phyloP scores from a whole-genome alignment of 2,329 filamentous ascomycete genomes.

The Exophiala sideris region DNA sequence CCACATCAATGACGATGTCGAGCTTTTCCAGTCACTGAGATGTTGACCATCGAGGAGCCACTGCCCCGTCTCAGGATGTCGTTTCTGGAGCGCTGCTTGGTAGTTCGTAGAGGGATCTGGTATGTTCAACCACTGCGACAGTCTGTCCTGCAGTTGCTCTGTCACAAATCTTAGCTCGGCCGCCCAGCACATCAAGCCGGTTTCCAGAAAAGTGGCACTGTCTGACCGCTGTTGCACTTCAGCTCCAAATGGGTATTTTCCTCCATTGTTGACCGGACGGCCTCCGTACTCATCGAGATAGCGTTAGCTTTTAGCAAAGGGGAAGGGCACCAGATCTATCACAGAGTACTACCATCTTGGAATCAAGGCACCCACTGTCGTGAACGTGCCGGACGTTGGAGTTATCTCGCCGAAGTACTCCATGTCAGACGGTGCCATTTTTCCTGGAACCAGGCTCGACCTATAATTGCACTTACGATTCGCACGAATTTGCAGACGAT shows the following conservation, averaged over 20 bases:
- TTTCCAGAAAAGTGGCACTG: too few species aligned
- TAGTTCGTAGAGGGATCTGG: conserved; percentile 19
- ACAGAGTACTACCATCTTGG: too few species aligned
- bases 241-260: too few species aligned
- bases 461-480: conserved; percentile 1
- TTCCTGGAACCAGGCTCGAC: neutral
- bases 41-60: conserved; percentile 12
- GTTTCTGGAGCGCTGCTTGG: conserved; percentile 10
- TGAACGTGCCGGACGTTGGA: too few species aligned
- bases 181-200: too few species aligned
- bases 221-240: too few species aligned
- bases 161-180: conserved; percentile 1
- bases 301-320: too few species aligned
- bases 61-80: conserved; percentile 9
- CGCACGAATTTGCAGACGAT: conserved; percentile 1
- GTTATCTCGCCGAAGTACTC: too few species aligned
- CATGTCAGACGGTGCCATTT: neutral
- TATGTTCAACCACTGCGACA: conserved; percentile 8
- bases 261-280: too few species aligned
- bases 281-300: too few species aligned
- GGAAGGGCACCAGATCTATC: too few species aligned
- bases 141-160: conserved; percentile 5
- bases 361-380: too few species aligned
- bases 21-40: conserved; percentile 9
- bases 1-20: conserved; percentile 13